Conservation (phyloP, 2,329 filamentous ascomycete genomes). For the Diaporthe eres region DNA sequence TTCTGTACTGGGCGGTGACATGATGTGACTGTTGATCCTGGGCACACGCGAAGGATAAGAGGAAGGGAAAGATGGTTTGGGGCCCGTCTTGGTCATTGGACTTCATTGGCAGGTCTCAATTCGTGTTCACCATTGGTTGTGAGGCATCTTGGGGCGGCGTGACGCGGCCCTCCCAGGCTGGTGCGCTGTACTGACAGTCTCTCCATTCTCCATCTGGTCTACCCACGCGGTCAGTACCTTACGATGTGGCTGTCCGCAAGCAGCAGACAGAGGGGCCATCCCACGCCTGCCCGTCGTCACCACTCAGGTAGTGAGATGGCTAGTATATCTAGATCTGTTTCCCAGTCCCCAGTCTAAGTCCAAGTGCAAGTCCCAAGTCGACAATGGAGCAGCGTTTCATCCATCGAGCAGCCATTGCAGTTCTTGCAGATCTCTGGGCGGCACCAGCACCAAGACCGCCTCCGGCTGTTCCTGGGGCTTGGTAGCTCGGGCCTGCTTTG, state of each 20-base stretch:
- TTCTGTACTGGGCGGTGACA: constrained; percentile 19
- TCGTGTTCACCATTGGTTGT: constrained; percentile 24
- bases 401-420: constrained; percentile 14
- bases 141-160: constrained; percentile 33
- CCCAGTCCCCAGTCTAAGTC: neutral
- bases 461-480: constrained; percentile 21
- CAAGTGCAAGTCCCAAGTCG: neutral
- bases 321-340: neutral
- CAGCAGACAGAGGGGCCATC: neutral
- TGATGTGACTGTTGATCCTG: constrained; percentile 22
- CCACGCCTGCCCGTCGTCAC: constrained; percentile 1
- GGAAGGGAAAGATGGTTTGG: neutral
- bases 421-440: constrained; percentile 21
- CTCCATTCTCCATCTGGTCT: neutral
- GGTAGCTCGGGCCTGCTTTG: constrained; percentile 27
- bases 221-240: constrained; percentile 3
- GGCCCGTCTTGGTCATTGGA: constrained; percentile 12
- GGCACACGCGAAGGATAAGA: neutral
- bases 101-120: constrained; percentile 29
- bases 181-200: neutral
- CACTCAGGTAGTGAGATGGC: constrained; percentile 10
- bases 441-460: constrained; percentile 11
- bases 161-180: constrained; percentile 39
- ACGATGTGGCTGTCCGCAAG: constrained; percentile 28
- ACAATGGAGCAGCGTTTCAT: constrained; percentile 21